Conservation (phyloP, 176 grass and related monocot genomes). For the Aegilops bicornis region DNA sequence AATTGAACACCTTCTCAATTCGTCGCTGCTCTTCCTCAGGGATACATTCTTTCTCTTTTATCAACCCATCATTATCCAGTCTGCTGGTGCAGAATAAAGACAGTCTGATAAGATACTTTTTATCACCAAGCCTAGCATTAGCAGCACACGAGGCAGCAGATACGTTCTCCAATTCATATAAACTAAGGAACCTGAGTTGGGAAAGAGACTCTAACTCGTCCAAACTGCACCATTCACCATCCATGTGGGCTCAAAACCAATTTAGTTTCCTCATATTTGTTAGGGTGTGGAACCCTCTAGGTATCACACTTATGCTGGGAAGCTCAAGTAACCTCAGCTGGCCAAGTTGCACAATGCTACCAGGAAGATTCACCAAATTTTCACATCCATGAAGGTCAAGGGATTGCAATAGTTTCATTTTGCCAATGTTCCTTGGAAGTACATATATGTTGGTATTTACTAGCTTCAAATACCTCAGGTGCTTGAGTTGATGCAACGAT, state of each 20-base stretch:
- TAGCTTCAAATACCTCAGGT: constrained; percentile 32
- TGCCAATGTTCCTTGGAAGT: neutral
- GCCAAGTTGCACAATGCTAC: neutral
- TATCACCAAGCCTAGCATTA: neutral
- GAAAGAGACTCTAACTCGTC: neutral
- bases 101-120: neutral
- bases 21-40: neutral
- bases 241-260: neutral
- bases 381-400: neutral
- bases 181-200: neutral
- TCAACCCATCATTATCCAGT: neutral
- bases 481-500: constrained; percentile 30
- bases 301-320: neutral
- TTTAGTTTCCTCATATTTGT: neutral
- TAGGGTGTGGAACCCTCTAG: neutral
- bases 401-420: constrained; percentile 27
- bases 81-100: neutral
- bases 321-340: neutral
- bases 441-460: neutral
- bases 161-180: neutral
- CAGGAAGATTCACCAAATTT: neutral
- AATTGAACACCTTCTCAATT: neutral
- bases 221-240: neutral
- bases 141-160: neutral
- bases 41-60: neutral